Percentiles rank a stretch among this genome's conserved stretches.
phyloP scores from a whole-genome alignment of 108 stramenopile genomes.

The Asterionellopsis glacialis region DNA sequence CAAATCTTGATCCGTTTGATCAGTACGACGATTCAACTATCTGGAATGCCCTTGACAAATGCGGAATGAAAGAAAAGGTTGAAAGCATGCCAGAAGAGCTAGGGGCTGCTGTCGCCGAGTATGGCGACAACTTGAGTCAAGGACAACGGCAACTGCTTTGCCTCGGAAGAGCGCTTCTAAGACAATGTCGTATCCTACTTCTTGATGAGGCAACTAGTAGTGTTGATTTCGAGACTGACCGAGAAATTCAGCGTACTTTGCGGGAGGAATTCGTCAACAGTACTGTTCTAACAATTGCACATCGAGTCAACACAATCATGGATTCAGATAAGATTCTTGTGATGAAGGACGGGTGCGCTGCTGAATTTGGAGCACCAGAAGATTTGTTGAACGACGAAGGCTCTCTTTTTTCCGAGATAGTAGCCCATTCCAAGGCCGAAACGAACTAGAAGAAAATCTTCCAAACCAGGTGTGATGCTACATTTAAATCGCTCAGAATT shows the following conservation, averaged over 20 bases:
- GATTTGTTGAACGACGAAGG: constrained; percentile 67
- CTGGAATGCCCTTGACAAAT: constrained; percentile 65
- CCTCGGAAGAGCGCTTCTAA: constrained; percentile 85
- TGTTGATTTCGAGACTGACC: constrained; percentile 87
- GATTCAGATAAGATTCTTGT: constrained; percentile 91
- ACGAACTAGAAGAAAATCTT: too few relatives aligned
- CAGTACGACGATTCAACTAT: constrained; percentile 58
- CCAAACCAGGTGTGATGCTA: too few relatives aligned
- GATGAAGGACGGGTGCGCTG: constrained; percentile 83
- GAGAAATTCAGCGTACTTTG: constrained; percentile 76
- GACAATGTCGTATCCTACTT: constrained; percentile 67
- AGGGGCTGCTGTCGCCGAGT: constrained; percentile 76
- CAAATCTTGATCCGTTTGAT: constrained; percentile 88
- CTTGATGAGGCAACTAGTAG: constrained; percentile 89
- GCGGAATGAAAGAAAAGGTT: constrained; percentile 57
- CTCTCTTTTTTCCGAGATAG: constrained; percentile 76
- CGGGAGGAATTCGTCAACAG: constrained; percentile 55
- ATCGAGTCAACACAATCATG: constrained; percentile 92
- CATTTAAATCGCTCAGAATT: too few relatives aligned
- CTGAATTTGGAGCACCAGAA: constrained; percentile 82
- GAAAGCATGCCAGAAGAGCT: constrained; percentile 53
- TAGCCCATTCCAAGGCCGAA: constrained; percentile 52
- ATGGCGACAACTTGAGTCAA: constrained; percentile 87
- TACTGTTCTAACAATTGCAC: constrained; percentile 91
- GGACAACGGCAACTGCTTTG: constrained; percentile 93